These are phyloP conservation scores for Camellia lanceoleosa DNA, from an alignment of 148 eudicot genomes.

Conservation along the genomic window DNA sequence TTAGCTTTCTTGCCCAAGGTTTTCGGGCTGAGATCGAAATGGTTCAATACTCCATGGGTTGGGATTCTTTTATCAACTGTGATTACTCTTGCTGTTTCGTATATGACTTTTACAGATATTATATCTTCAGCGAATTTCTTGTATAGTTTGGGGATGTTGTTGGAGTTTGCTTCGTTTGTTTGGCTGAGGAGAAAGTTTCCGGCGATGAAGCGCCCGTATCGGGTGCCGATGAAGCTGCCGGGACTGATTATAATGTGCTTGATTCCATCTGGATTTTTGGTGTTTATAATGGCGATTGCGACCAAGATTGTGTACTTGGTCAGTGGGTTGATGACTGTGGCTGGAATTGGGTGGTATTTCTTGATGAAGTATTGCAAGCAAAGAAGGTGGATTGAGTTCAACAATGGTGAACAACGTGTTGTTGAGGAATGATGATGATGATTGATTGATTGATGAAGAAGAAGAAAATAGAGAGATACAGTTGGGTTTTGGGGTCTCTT, in stretches of 20 bases:
- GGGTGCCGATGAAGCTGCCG: slow-evolving; percentile 39
- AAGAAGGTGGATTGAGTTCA: slow-evolving; percentile 40
- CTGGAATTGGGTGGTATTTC: slow-evolving; percentile 46
- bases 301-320: slow-evolving; percentile 50
- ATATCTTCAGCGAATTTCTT: slow-evolving; percentile 54
- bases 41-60: slow-evolving; percentile 66
- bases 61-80: slow-evolving; percentile 41
- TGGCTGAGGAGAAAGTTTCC: slow-evolving; percentile 53
- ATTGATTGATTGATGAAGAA: background rate
- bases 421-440: slow-evolving; percentile 25
- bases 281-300: slow-evolving; percentile 53
- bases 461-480: background rate
- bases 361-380: slow-evolving; percentile 39
- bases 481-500: background rate
- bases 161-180: slow-evolving; percentile 49
- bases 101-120: slow-evolving; percentile 38
- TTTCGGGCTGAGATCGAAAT: slow-evolving; percentile 39
- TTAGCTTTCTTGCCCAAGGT: slow-evolving; percentile 49
- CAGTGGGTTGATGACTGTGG: slow-evolving; percentile 50
- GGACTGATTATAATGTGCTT: slow-evolving; percentile 46
- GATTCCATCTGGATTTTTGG: slow-evolving; percentile 54
- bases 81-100: slow-evolving; percentile 39
- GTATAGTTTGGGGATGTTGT: slow-evolving; percentile 57
- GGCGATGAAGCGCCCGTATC: slow-evolving; percentile 38
- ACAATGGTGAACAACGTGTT: slow-evolving; percentile 9